phyloP scores from a whole-genome alignment of 805 yeast species.

The Saccharomyces jurei region DNA sequence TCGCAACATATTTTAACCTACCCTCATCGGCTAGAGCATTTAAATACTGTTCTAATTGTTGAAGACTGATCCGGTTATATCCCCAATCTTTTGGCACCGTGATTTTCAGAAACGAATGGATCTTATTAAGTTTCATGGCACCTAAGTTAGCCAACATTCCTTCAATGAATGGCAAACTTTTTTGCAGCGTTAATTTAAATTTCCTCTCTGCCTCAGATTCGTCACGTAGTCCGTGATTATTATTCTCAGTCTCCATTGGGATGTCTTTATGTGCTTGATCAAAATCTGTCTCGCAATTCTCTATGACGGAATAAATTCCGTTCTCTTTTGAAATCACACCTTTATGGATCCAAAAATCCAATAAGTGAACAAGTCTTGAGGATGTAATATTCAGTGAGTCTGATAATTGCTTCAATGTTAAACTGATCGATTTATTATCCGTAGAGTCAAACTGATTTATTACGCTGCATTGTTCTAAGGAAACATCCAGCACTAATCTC shows the following conservation, averaged over 20 bases:
- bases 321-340: conserved; percentile 43
- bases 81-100: conserved; percentile 46
- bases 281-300: neutral
- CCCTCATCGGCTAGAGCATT: conserved; percentile 14
- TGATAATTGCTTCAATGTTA: conserved; percentile 31
- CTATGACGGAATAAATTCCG: conserved; percentile 1
- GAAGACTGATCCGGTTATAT: conserved; percentile 8
- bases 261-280: neutral
- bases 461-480: conserved; percentile 65
- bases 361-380: conserved; percentile 32
- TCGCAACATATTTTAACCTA: conserved; percentile 7
- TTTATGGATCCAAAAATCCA: conserved; percentile 57
- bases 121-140: conserved; percentile 38
- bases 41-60: conserved; percentile 11
- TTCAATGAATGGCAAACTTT: conserved; percentile 41
- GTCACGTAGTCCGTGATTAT: neutral
- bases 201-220: no score
- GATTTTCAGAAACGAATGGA: conserved; percentile 46
- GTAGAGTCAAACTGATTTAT: conserved; percentile 40
- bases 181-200: neutral
- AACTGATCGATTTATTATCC: conserved; percentile 3
- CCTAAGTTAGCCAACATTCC: conserved; percentile 56
- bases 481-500: conserved; percentile 37
- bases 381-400: conserved; percentile 37
- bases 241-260: neutral